phyloP scores from a whole-genome alignment of 352 stramenopile species.

The Globisporangium cederbergense region DNA sequence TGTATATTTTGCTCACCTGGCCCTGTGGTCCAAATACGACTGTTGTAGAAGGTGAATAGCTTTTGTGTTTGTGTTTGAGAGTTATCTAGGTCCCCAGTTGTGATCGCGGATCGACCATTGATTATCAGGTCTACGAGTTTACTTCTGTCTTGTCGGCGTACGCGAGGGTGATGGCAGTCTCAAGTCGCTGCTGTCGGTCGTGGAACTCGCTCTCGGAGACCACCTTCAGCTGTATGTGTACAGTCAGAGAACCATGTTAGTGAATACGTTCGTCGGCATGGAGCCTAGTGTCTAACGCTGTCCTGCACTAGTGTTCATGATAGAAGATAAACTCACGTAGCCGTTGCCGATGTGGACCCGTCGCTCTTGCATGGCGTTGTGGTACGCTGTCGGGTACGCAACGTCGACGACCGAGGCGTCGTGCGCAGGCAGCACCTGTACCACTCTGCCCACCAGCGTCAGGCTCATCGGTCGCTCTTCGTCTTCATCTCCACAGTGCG shows the following conservation, averaged over 20 bases:
- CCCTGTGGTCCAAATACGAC: too few relatives aligned
- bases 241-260: neutral
- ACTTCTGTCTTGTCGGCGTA: neutral
- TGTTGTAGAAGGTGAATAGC: too few relatives aligned
- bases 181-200: neutral
- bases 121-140: too few relatives aligned
- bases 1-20: too few relatives aligned
- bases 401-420: slow-evolving; percentile 53
- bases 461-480: slow-evolving; percentile 14
- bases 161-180: too few relatives aligned
- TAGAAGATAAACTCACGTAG: slow-evolving; percentile 32
- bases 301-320: neutral
- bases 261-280: neutral
- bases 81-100: too few relatives aligned
- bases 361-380: slow-evolving; percentile 18
- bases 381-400: slow-evolving; percentile 25
- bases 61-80: too few relatives aligned
- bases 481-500: slow-evolving; percentile 2
- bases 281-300: neutral
- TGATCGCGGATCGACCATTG: too few relatives aligned
- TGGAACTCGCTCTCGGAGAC: slow-evolving; percentile 11
- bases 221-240: slow-evolving; percentile 3
- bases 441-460: slow-evolving; percentile 33
- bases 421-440: slow-evolving; percentile 35
- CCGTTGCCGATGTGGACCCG: slow-evolving; percentile 48